Conservation (phyloP, 1,139 yeast species). For the Kodamaea alishanica region DNA sequence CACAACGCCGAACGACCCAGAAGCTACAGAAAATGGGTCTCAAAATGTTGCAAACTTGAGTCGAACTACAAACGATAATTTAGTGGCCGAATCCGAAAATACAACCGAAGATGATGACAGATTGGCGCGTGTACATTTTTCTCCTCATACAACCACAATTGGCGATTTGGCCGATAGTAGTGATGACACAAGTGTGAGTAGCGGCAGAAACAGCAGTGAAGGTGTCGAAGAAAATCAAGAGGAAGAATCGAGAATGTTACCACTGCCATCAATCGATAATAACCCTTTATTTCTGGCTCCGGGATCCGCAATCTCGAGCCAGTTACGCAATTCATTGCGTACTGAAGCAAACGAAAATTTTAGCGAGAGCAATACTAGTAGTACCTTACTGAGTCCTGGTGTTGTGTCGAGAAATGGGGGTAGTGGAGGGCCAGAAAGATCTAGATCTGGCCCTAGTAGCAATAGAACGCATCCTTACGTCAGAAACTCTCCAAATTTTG, state of each 20-base stretch:
- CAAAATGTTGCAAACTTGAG: no score
- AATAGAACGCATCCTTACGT: conserved; percentile 30
- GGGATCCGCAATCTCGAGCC: no score
- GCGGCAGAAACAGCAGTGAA: conserved; percentile 1
- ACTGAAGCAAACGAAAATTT: no score
- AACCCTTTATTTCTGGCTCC: conserved; percentile 5
- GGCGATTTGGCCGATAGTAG: conserved; percentile 10
- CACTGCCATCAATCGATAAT: conserved; percentile 8
- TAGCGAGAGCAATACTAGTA: no score
- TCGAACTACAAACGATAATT: no score
- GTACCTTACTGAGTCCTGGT: no score
- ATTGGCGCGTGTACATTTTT: conserved; percentile 10
- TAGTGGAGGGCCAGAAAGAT: conserved; percentile 30
- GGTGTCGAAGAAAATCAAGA: conserved; percentile 4
- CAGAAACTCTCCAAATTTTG: conserved; percentile 12
- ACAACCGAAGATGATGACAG: conserved; percentile 2
- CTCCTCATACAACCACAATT: conserved; percentile 13
- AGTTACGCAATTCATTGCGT: no score
- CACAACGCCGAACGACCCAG: not conserved
- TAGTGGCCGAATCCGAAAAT: conserved; percentile 1
- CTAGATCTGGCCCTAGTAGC: conserved; percentile 20
- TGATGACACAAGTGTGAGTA: no score
- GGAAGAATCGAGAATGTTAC: conserved; percentile 5
- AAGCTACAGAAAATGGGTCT: conserved; percentile 3
- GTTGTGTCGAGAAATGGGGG: conserved; percentile 4